Evolutionary conservation across 192 early-diverging fungal genomes (phyloP), one percentile per base, ranked within the genome.

Genomic region (Coemansia reversa): DNA sequence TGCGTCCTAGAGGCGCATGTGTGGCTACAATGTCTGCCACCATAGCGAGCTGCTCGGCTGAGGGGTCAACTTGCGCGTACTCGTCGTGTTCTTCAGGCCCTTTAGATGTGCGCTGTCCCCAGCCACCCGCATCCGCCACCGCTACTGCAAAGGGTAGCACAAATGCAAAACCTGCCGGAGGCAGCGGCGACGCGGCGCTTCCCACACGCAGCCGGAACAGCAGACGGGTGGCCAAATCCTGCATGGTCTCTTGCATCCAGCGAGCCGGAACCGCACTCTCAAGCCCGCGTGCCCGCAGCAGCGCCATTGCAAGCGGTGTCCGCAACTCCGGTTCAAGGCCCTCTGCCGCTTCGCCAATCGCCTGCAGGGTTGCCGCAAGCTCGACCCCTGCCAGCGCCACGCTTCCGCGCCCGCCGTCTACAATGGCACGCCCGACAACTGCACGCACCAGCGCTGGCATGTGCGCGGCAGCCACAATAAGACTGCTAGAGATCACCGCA

Each of bases 181-280:
- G 52, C 25, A 54, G 52, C 25, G 52, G 52, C 25, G 52, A 56
- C 32, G 72, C 67, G 39, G 88, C 87, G 22, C 83, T 83, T 23
- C 80, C 73, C 55, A 87, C 81, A 32, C 90, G 85, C 60, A 90
- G 78, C 4, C 88, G 84, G 67, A 84, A 92, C 47, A 88, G 72
- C 48, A 91, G 81, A 45, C 88, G 87, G 32, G 84, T 75, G 7
- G 85, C 84, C 42, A 76, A 59, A 30, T 62, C 69, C 52, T 66
- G 64, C 61, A 69, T 53, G 19, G 67, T 22, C 72, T 81, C 70
- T n/a, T 60, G 67, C 55, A 11, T 51, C 74, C 76, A 81, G 22
- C 49, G 62, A 1, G 20, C 27, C 1, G 82, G 66, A 35, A 81
- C 67, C 4, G 56, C 59, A 48, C 35, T 28, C 12, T 52, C 60